phyloP scores from a whole-genome alignment of 768 basidiomycete species.

The Russula griseocarnosa region DNA sequence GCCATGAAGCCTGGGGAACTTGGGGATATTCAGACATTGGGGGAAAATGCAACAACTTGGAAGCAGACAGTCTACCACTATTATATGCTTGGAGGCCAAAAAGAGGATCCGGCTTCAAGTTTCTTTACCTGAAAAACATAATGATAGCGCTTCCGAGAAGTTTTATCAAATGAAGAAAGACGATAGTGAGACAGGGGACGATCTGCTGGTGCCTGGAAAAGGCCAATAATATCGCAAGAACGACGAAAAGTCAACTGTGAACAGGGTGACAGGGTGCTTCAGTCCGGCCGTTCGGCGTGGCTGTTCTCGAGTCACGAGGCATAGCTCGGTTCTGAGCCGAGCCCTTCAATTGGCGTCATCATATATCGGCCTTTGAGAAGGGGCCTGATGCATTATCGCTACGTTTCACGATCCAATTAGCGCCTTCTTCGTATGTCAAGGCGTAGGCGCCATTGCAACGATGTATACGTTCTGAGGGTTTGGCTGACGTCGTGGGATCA shows the following conservation, averaged over 20 bases:
- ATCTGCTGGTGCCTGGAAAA: not conserved
- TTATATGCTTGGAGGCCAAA: not conserved
- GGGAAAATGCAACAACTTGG: not conserved
- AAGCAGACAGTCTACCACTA: not conserved
- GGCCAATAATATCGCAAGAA: not conserved
- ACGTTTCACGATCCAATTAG: not conserved
- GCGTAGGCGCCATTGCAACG: not conserved
- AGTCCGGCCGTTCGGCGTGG: no score
- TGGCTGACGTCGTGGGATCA: not conserved
- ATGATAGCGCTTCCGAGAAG: not conserved
- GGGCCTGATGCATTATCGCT: no score
- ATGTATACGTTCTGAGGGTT: constrained; percentile 3
- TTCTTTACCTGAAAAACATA: not conserved
- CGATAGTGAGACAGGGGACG: not conserved
- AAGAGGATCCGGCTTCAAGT: no score
- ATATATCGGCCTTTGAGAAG: no score
- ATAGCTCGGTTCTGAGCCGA: no score
- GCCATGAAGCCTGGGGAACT: not conserved
- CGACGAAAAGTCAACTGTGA: not conserved
- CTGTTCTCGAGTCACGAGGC: not conserved
- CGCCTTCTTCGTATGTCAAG: not conserved
- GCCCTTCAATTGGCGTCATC: no score
- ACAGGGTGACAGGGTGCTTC: no score
- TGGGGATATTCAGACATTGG: constrained; percentile 8
- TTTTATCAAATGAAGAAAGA: not conserved